Base-by-base conservation (phyloP, 208 protist species). In the Endotrypanum monterogeii region DNA sequence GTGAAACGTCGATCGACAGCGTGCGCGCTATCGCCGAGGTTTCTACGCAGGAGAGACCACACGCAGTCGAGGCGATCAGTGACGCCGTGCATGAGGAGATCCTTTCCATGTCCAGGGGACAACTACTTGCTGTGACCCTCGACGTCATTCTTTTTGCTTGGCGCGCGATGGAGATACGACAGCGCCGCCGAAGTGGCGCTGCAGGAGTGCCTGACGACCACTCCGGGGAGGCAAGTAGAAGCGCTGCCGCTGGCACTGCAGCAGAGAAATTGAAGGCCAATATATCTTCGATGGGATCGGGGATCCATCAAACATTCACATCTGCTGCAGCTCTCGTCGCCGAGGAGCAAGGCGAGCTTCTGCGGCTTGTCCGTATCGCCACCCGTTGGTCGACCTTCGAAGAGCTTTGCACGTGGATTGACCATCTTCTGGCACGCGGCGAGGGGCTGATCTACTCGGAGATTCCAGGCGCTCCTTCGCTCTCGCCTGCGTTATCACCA, bases 61-160 rank as follows among this genome's bases (percentile, higher is more conserved):
- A 44, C 12, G 41, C 37, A 30, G 37, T 20, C 20, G 20, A 16
- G 8, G 37, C 37, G 6, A 6, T 9, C 37, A 48, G 18, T 48
- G 71, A 37, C 57, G 71, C 37, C 32, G 39, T 39, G 20, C 32
- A 23, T 30, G 39, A 28, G 32, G 67, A 32, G 35, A 57, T 44
- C 3, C 25, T 3, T 30, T 39, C 30, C 28, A 37, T 74, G 60
- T 58, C 67, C 39, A 30, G 20, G 3, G 14, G 44, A 25, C 56
- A 65, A 65, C 69, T 79, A 37, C 44, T 54, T 1, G 0, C 18
- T 3, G 20, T 55, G 52, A 79, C 62, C 18, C 50, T 65, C 28
- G 60, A 79, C 35, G 48, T 79, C 8, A 61, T 74, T 1, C 14
- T 63, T 32, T 74, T 79, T 41, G 58, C 69, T 23, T 79, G 68